Evolutionary conservation across 345 rosid species (phyloP).

Genomic region (Angophora floribunda): DNA sequence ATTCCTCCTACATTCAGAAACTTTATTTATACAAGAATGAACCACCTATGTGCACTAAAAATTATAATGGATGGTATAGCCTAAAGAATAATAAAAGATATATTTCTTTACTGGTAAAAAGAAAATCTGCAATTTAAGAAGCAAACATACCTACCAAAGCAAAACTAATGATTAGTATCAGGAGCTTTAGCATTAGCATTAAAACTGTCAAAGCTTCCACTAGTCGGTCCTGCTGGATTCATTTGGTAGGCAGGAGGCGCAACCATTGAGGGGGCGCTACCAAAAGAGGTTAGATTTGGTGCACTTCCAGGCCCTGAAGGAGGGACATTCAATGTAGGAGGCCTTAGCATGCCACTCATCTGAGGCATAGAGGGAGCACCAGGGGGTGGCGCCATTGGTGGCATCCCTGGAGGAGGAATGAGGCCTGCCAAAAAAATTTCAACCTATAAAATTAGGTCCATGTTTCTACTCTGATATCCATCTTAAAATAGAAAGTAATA

Average conservation of each 20-base stretch:
- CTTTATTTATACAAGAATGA: neutral
- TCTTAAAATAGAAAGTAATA: neutral
- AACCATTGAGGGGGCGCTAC: slow-evolving; percentile 34
- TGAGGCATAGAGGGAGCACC: slow-evolving; percentile 81
- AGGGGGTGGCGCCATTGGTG: slow-evolving; percentile 73
- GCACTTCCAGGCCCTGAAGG: slow-evolving; percentile 51
- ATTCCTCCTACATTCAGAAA: neutral
- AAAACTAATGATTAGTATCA: slow-evolving; percentile 38
- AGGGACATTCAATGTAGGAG: slow-evolving; percentile 31
- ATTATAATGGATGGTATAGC: neutral
- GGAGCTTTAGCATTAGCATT: slow-evolving; percentile 35
- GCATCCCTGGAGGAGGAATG: slow-evolving; percentile 46
- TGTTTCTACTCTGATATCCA: neutral
- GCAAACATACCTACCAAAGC: neutral
- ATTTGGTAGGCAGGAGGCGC: slow-evolving; percentile 42
- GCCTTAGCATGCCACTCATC: slow-evolving; percentile 61
- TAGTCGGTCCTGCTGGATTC: slow-evolving; percentile 33
- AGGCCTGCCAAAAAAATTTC: slow-evolving; percentile 28
- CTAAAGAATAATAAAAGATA: neutral
- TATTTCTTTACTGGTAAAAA: neutral
- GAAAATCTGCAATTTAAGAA: neutral
- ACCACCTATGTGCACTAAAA: neutral
- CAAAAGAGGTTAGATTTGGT: slow-evolving; percentile 28
- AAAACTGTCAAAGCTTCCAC: slow-evolving; percentile 49
- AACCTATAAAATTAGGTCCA: neutral